Conservation (phyloP, 768 basidiomycete species). For the Boletus barrowsii region DNA sequence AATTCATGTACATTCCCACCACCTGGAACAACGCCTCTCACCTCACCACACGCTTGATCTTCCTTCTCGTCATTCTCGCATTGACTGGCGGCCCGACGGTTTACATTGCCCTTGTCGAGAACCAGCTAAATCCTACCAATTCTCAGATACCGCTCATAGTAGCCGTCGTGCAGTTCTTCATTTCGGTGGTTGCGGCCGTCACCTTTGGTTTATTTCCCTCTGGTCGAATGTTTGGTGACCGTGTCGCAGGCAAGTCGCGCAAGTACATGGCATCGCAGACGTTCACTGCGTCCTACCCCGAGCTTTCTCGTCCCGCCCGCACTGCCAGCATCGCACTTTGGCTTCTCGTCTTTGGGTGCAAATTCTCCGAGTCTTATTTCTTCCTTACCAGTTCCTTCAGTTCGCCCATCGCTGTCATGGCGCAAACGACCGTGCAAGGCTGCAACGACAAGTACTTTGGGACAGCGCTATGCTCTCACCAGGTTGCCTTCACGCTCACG, state of each 20-base stretch:
- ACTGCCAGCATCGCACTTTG: conserved; percentile 84
- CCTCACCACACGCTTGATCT: conserved; percentile 88
- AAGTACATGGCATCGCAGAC: conserved; percentile 99
- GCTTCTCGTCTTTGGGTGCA: conserved; percentile 94
- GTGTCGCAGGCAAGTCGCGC: conserved; percentile 94
- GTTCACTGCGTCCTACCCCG: conserved; percentile 96
- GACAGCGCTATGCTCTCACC: conserved; percentile 77
- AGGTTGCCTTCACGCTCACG: conserved; percentile 89
- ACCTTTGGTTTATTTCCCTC: conserved; percentile 89
- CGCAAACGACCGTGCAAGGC: conserved; percentile 87
- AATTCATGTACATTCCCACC: conserved; percentile 96
- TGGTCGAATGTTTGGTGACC: conserved; percentile 97
- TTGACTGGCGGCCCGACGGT: conserved; percentile 92
- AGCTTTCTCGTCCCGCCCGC: conserved; percentile 67
- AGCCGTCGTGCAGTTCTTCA: conserved; percentile 90
- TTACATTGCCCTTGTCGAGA: conserved; percentile 87
- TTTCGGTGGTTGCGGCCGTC: conserved; percentile 80
- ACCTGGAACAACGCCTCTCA: conserved; percentile 99
- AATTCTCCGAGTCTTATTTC: conserved; percentile 96
- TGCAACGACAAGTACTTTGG: conserved; percentile 88
- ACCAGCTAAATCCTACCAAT: conserved; percentile 43
- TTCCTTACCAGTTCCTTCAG: conserved; percentile 97
- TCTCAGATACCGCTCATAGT: conserved; percentile 83
- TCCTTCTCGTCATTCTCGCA: conserved; percentile 88
- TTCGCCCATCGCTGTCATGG: conserved; percentile 95